phyloP scores from a whole-genome alignment of 1,139 yeast species.

The Hansenula lynferdii region DNA sequence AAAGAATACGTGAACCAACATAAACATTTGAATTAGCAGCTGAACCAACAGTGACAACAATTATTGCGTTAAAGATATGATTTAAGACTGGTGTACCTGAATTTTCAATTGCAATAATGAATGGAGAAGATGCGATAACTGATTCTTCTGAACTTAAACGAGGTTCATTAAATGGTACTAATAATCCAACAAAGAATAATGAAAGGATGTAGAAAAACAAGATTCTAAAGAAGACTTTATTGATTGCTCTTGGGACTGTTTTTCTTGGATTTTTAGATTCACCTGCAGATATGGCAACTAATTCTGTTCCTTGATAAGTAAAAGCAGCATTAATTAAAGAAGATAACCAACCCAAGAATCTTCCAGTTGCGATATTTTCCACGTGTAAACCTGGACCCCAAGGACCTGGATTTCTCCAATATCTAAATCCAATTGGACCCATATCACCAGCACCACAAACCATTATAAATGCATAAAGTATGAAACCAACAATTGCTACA shows the following conservation, averaged over 20 bases:
- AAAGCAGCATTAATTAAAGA: constrained; percentile 69
- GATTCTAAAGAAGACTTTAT: constrained; percentile 78
- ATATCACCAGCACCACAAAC: constrained; percentile 71
- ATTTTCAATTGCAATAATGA: constrained; percentile 58
- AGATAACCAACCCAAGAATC: constrained; percentile 65
- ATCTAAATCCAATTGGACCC: constrained; percentile 78
- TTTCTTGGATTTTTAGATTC: constrained; percentile 80
- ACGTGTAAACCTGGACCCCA: constrained; percentile 60
- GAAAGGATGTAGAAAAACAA: constrained; percentile 75
- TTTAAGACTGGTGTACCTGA: constrained; percentile 69
- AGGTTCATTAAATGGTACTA: constrained; percentile 75
- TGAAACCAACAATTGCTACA: constrained; percentile 67
- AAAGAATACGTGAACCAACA: constrained; percentile 70
- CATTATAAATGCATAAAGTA: constrained; percentile 64
- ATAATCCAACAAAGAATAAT: constrained; percentile 74
- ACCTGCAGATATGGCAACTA: constrained; percentile 86
- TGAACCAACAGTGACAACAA: constrained; percentile 61
- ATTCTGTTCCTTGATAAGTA: constrained; percentile 82
- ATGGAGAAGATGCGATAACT: constrained; percentile 69
- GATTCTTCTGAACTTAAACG: constrained; percentile 38
- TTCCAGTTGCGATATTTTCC: constrained; percentile 54
- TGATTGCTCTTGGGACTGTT: constrained; percentile 80
- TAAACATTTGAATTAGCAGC: constrained; percentile 83
- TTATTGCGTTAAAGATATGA: constrained; percentile 72
- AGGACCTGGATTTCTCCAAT: constrained; percentile 93